Conservation (phyloP, 2,329 filamentous ascomycete genomes). For the Didymellaceae sp. region DNA sequence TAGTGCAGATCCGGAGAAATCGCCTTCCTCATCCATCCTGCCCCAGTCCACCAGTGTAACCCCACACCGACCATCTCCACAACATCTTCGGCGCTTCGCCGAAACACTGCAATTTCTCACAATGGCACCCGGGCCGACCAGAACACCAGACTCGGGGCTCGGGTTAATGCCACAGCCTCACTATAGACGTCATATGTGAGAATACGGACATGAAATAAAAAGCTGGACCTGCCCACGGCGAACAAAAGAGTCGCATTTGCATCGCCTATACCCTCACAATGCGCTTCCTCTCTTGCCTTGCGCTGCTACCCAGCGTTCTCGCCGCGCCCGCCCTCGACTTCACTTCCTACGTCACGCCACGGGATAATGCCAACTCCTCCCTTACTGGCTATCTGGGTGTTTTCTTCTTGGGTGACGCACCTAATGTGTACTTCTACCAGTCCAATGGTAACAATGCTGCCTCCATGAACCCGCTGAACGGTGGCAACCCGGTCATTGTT, state of each 20-base stretch:
- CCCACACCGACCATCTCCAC: conserved; percentile 7
- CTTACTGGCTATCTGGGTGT: conserved; percentile 61
- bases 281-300: conserved; percentile 21
- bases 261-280: conserved; percentile 4
- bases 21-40: background rate
- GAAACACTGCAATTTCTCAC: background rate
- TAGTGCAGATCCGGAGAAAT: conserved; percentile 13
- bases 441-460: conserved; percentile 60
- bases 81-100: background rate
- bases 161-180: background rate
- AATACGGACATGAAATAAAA: background rate
- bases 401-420: conserved; percentile 62
- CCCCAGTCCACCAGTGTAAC: background rate
- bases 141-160: background rate
- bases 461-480: conserved; percentile 59
- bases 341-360: conserved; percentile 25
- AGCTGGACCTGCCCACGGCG: background rate
- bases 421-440: conserved; percentile 62
- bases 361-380: conserved; percentile 39
- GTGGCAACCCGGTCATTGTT: conserved; percentile 56
- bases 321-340: conserved; percentile 31
- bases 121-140: background rate
- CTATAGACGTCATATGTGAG: background rate
- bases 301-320: conserved; percentile 23
- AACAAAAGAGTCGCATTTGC: background rate